These are phyloP conservation scores for Mycena metata DNA, from an alignment of 768 basidiomycete genomes.

Conservation along the genomic window DNA sequence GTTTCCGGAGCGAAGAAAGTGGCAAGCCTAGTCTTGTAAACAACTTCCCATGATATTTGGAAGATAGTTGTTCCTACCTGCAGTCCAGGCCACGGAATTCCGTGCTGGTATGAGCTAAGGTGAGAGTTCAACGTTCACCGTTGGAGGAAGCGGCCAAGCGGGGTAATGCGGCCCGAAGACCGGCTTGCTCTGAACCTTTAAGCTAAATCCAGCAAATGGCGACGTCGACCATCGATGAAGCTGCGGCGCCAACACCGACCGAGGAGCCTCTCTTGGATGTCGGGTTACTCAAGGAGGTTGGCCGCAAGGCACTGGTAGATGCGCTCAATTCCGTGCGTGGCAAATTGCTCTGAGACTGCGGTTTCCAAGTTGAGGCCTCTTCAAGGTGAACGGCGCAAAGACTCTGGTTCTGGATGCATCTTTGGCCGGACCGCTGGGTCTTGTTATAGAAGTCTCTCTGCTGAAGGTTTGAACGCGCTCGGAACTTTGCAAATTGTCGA, in stretches of 20 bases:
- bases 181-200: no score
- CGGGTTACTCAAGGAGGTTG: constrained; percentile 80
- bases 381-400: constrained; percentile 91
- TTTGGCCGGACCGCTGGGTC: constrained; percentile 91
- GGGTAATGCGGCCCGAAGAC: no score
- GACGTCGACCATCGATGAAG: constrained; percentile 52
- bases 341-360: constrained; percentile 1
- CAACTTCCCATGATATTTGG: no score
- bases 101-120: no score
- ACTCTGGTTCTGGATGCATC: constrained; percentile 94
- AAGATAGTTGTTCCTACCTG: no score
- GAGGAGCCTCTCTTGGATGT: constrained; percentile 66
- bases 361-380: constrained; percentile 17
- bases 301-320: constrained; percentile 85
- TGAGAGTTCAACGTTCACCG: no score
- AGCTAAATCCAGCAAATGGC: constrained; percentile 19
- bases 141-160: no score
- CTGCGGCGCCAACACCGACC: constrained; percentile 50
- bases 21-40: no score
- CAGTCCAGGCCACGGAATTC: no score
- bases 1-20: no score
- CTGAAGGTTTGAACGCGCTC: constrained; percentile 74
- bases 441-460: constrained; percentile 94
- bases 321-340: constrained; percentile 82
- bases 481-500: background rate